Evolutionary conservation across 2,329 filamentous ascomycete species (phyloP).

Genomic region (Colletotrichum theobromicola): DNA sequence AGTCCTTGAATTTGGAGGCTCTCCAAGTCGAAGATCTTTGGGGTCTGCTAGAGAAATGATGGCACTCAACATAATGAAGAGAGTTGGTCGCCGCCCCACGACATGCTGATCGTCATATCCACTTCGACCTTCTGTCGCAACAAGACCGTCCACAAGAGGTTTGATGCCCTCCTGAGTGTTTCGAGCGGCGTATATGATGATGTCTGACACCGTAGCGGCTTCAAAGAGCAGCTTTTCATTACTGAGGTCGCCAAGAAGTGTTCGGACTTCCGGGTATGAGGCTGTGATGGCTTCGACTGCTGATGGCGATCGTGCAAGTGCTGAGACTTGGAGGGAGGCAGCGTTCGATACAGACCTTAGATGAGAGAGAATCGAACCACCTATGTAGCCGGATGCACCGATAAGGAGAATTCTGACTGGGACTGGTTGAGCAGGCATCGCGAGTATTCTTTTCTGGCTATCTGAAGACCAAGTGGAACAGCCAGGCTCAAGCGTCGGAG

Average conservation of each 20-base stretch:
- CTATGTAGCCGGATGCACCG: not conserved
- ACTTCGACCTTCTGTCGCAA: not conserved
- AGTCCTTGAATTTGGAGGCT: not conserved
- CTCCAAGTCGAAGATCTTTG: not conserved
- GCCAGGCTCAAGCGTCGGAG: too few relatives aligned
- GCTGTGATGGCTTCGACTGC: not conserved
- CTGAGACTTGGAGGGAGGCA: not conserved
- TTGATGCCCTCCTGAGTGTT: not conserved
- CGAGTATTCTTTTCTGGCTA: not conserved
- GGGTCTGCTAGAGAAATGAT: slow-evolving; percentile 4
- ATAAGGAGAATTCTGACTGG: not conserved
- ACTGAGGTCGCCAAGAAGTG: not conserved
- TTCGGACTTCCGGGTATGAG: not conserved
- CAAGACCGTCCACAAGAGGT: not conserved
- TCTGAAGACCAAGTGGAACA: too few relatives aligned
- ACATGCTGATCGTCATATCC: not conserved
- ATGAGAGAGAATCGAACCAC: not conserved
- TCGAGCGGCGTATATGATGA: not conserved
- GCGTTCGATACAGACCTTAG: not conserved
- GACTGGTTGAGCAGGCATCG: not conserved
- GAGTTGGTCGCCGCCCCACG: not conserved
- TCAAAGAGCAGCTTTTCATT: not conserved
- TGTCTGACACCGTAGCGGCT: not conserved
- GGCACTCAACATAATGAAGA: slow-evolving; percentile 4
- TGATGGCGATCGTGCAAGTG: not conserved